phyloP scores from a whole-genome alignment of 345 rosid species.

The Rhizophora mangle region DNA sequence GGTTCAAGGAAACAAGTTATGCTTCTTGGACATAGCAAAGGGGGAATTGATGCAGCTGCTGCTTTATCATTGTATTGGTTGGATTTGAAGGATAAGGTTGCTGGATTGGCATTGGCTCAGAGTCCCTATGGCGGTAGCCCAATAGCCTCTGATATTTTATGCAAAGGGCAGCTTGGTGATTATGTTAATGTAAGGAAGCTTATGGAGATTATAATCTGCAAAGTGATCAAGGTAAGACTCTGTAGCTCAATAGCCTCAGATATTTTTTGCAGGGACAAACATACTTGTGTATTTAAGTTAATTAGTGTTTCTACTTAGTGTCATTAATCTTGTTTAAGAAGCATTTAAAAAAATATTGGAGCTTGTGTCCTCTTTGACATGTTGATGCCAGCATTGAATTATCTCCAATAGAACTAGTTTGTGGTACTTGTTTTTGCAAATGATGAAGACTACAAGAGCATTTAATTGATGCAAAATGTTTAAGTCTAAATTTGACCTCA shows the following conservation, averaged over 20 bases:
- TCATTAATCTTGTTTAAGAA: too few relatives aligned
- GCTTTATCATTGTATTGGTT: slow-evolving; percentile 90
- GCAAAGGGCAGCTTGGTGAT: slow-evolving; percentile 96
- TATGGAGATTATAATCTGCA: slow-evolving; percentile 86
- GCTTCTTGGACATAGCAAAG: slow-evolving; percentile 98
- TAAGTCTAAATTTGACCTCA: too few relatives aligned
- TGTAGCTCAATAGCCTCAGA: not conserved
- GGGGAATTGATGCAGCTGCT: slow-evolving; percentile 96
- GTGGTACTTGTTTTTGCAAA: too few relatives aligned
- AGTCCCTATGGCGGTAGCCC: slow-evolving; percentile 97
- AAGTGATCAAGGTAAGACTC: slow-evolving; percentile 75
- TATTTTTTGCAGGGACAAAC: not conserved
- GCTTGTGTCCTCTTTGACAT: too few relatives aligned
- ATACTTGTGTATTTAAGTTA: too few relatives aligned
- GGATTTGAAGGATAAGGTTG: slow-evolving; percentile 93
- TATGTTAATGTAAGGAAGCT: slow-evolving; percentile 72
- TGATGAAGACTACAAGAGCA: too few relatives aligned
- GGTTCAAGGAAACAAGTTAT: slow-evolving; percentile 85
- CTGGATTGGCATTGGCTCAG: slow-evolving; percentile 84
- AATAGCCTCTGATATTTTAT: slow-evolving; percentile 87
- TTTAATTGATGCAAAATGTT: too few relatives aligned
- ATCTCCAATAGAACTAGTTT: too few relatives aligned
- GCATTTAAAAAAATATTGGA: too few relatives aligned
- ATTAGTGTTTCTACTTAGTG: too few relatives aligned
- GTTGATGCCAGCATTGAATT: too few relatives aligned